These are phyloP conservation scores for Yamadazyma songkhlaensis DNA, from an alignment of 1,139 yeast genomes.

Conservation along the genomic window DNA sequence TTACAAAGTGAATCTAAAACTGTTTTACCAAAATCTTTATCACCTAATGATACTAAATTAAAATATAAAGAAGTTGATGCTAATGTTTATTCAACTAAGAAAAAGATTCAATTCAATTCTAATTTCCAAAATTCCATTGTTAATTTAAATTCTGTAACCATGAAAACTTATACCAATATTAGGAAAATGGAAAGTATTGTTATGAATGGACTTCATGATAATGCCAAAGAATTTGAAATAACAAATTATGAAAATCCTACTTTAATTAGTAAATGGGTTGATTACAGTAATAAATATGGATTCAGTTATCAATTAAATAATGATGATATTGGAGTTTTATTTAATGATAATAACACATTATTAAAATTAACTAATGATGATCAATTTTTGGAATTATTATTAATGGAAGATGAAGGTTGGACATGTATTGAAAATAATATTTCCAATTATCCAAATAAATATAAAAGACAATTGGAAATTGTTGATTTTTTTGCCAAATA, in stretches of 20 bases:
- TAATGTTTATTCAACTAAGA: constrained; percentile 21
- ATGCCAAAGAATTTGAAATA: constrained; percentile 35
- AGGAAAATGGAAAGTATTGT: constrained; percentile 36
- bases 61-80: constrained; percentile 76
- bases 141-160: constrained; percentile 37
- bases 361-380: constrained; percentile 64
- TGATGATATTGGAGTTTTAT: constrained; percentile 88
- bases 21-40: constrained; percentile 80
- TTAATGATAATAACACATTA: constrained; percentile 79
- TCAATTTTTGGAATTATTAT: constrained; percentile 60
- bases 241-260: constrained; percentile 61
- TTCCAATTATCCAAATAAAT: constrained; percentile 55
- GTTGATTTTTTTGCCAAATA: constrained; percentile 82
- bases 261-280: constrained; percentile 95
- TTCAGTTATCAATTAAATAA: constrained; percentile 89
- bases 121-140: constrained; percentile 39
- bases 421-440: constrained; percentile 61
- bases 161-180: constrained; percentile 43
- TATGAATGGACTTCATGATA: constrained; percentile 25
- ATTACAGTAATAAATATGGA: constrained; percentile 93
- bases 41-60: constrained; percentile 88
- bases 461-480: constrained; percentile 72
- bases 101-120: constrained; percentile 42
- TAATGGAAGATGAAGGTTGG: constrained; percentile 70
- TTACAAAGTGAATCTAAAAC: constrained; percentile 68